phyloP scores from a whole-genome alignment of 305 asterid species.

The Fraxinus floribunda region DNA sequence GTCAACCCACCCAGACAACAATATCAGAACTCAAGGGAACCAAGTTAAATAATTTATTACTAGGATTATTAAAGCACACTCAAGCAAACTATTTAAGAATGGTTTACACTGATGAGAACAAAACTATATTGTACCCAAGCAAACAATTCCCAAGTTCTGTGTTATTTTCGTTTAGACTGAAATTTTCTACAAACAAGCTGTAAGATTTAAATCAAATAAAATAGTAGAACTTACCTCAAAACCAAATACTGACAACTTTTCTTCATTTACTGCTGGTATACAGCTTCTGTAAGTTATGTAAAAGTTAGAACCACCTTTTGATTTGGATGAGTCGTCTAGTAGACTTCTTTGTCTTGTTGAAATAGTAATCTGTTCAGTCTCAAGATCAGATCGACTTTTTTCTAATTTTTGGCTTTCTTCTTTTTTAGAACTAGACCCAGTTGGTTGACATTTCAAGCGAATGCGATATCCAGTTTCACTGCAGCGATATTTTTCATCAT shows the following conservation, averaged over 20 bases:
- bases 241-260: slow-evolving; percentile 75
- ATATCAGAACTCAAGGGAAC: background rate
- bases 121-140: background rate
- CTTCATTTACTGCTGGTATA: slow-evolving; percentile 80
- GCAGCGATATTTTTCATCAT: slow-evolving; percentile 72
- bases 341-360: slow-evolving; percentile 50
- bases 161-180: background rate
- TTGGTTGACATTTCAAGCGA: slow-evolving; percentile 72
- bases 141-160: background rate
- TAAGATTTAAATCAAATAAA: background rate
- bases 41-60: background rate
- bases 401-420: slow-evolving; percentile 32
- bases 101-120: background rate
- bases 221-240: slow-evolving; percentile 63
- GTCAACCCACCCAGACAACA: background rate
- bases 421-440: slow-evolving; percentile 43
- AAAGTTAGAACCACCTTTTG: slow-evolving; percentile 38
- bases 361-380: slow-evolving; percentile 29
- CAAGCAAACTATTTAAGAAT: too few species aligned
- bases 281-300: slow-evolving; percentile 87
- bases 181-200: background rate
- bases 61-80: too few species aligned
- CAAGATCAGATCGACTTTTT: slow-evolving; percentile 59
- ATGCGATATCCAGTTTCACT: slow-evolving; percentile 96
- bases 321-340: slow-evolving; percentile 47